Conservation (phyloP, 2,329 filamentous ascomycete genomes). For the Balansia obtecta region DNA sequence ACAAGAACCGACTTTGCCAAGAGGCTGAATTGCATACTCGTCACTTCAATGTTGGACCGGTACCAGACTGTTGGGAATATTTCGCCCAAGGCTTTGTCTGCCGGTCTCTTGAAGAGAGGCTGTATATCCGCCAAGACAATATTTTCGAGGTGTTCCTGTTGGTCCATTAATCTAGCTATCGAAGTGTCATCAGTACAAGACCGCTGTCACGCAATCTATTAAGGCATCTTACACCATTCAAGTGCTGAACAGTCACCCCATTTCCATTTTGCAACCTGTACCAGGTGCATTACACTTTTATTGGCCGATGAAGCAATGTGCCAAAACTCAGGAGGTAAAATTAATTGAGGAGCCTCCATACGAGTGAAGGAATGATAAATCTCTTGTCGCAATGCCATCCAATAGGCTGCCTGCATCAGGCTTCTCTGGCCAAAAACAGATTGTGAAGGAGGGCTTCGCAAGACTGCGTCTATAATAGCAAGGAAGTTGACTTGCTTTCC, state of each 20-base stretch:
- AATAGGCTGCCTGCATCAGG: slow-evolving; percentile 27
- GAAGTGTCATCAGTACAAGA: not conserved
- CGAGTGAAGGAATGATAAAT: slow-evolving; percentile 29
- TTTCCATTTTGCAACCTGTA: slow-evolving; percentile 28
- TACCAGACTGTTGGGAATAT: slow-evolving; percentile 29
- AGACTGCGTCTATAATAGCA: slow-evolving; percentile 26
- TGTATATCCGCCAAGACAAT: slow-evolving; percentile 19
- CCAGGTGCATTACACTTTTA: slow-evolving; percentile 28
- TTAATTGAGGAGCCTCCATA: slow-evolving; percentile 24
- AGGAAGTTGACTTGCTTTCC: slow-evolving; percentile 24
- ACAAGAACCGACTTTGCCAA: slow-evolving; percentile 27
- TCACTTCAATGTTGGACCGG: slow-evolving; percentile 25
- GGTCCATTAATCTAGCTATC: slow-evolving; percentile 22
- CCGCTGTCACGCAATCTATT: no score
- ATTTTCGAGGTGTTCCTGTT: slow-evolving; percentile 23
- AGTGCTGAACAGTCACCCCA: slow-evolving; percentile 22
- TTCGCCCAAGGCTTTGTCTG: slow-evolving; percentile 24
- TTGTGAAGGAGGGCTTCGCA: slow-evolving; percentile 24
- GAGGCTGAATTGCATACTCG: slow-evolving; percentile 26
- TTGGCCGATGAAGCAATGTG: slow-evolving; percentile 24
- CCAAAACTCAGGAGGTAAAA: slow-evolving; percentile 22
- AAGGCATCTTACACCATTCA: slow-evolving; percentile 23
- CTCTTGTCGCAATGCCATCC: slow-evolving; percentile 29
- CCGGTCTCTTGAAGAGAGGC: slow-evolving; percentile 21
- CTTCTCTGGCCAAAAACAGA: slow-evolving; percentile 23